phyloP scores from a whole-genome alignment of 2,329 filamentous ascomycete species.

The Hirsutella minnesotensis region DNA sequence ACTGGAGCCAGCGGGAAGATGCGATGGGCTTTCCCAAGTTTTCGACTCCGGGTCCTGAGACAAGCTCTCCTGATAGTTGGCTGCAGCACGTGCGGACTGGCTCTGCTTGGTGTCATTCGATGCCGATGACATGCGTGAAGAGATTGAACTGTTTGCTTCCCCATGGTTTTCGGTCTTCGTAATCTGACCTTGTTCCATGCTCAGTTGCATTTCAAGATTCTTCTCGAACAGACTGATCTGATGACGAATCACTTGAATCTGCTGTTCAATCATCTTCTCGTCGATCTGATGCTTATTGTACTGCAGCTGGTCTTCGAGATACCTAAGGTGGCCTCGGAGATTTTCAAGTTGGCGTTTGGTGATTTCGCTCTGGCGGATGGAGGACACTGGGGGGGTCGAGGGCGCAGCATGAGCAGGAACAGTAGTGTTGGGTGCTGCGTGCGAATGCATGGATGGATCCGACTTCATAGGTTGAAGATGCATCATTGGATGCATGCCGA shows the following conservation, averaged over 20 bases:
- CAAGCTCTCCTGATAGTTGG: constrained; percentile 7
- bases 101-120: constrained; percentile 7
- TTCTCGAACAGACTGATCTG: constrained; percentile 39
- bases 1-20: constrained; percentile 13
- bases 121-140: constrained; percentile 7
- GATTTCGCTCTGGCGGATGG: constrained; percentile 48
- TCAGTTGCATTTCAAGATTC: constrained; percentile 30
- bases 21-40: constrained; percentile 5
- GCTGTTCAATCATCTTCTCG: constrained; percentile 35
- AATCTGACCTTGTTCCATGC: constrained; percentile 31
- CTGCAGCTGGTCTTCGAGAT: constrained; percentile 44
- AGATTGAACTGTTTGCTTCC: constrained; percentile 8
- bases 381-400: constrained; percentile 36
- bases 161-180: constrained; percentile 20
- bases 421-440: constrained; percentile 8
- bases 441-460: constrained; percentile 8
- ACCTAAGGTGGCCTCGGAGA: constrained; percentile 40
- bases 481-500: constrained; percentile 12
- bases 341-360: constrained; percentile 44
- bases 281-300: constrained; percentile 54
- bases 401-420: constrained; percentile 5
- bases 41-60: constrained; percentile 5
- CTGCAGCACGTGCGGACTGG: constrained; percentile 6
- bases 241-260: constrained; percentile 27
- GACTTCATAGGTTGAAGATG: constrained; percentile 8